Conservation (phyloP, 306 rosid species). For the Benincasa hispida region DNA sequence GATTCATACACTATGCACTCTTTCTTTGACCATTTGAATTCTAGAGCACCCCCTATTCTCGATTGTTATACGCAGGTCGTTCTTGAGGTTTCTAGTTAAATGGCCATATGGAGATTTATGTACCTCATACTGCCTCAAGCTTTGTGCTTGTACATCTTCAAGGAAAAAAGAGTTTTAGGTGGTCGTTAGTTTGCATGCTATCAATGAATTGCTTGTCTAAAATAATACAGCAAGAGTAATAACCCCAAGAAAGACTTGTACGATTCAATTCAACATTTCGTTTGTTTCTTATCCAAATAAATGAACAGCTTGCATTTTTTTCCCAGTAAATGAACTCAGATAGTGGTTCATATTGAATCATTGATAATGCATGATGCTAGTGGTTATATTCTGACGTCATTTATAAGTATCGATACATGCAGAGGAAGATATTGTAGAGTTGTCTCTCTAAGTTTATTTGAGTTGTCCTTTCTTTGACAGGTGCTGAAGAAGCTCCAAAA, state of each 20-base stretch:
- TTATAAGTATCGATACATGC: not conserved
- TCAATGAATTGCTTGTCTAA: not conserved
- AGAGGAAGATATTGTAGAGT: not conserved
- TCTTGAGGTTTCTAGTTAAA: not conserved
- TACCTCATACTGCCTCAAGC: not conserved
- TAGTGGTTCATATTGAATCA: not conserved
- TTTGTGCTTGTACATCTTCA: not conserved
- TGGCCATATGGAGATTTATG: not conserved
- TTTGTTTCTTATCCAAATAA: not conserved
- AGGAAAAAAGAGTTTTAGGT: not conserved
- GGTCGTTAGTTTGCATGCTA: not conserved
- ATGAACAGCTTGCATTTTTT: not conserved
- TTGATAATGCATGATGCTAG: not conserved
- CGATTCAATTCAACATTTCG: too few relatives aligned
- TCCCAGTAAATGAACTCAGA: not conserved
- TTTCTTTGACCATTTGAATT: not conserved
- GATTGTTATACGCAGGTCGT: not conserved
- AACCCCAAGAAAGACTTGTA: too few relatives aligned
- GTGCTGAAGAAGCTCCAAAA: constrained; percentile 52
- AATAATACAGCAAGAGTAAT: too few relatives aligned
- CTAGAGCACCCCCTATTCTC: not conserved
- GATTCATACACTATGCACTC: not conserved
- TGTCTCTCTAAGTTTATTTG: not conserved
- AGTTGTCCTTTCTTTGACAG: constrained; percentile 22
- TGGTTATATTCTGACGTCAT: not conserved